These are phyloP conservation scores for Lycium barbarum DNA, from an alignment of 257 asterid genomes.

Conservation along the genomic window DNA sequence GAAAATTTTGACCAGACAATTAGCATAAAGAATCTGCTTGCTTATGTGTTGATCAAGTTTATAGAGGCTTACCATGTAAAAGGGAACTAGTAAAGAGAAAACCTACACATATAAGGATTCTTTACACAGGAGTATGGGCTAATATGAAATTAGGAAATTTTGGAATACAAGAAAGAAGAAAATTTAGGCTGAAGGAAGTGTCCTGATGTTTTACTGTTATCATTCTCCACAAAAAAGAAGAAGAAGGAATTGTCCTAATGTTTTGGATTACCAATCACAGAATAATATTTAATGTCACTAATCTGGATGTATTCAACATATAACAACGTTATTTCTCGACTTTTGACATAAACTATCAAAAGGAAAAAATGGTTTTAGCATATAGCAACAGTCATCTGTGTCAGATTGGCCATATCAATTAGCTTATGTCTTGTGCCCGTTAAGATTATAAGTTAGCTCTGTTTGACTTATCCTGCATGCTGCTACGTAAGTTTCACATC, in stretches of 20 bases:
- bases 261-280: background rate
- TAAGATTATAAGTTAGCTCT: background rate
- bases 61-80: background rate
- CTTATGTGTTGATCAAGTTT: background rate
- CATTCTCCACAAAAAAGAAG: too few relatives aligned
- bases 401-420: conserved; percentile 18
- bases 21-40: background rate
- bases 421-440: conserved; percentile 15
- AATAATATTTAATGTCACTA: background rate
- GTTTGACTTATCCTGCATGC: background rate
- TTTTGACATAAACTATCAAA: background rate
- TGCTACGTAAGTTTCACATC: background rate
- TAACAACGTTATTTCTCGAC: background rate
- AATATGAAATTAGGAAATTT: background rate
- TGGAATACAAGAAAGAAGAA: background rate
- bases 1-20: background rate
- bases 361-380: conserved; percentile 7
- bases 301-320: background rate
- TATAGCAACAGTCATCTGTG: background rate
- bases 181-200: background rate
- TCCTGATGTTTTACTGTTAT: background rate
- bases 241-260: background rate
- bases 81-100: background rate
- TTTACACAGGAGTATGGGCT: background rate
- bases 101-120: background rate